Evolutionary conservation across 2,329 filamentous ascomycete species (phyloP).

Genomic region (Aspergillus sp.): DNA sequence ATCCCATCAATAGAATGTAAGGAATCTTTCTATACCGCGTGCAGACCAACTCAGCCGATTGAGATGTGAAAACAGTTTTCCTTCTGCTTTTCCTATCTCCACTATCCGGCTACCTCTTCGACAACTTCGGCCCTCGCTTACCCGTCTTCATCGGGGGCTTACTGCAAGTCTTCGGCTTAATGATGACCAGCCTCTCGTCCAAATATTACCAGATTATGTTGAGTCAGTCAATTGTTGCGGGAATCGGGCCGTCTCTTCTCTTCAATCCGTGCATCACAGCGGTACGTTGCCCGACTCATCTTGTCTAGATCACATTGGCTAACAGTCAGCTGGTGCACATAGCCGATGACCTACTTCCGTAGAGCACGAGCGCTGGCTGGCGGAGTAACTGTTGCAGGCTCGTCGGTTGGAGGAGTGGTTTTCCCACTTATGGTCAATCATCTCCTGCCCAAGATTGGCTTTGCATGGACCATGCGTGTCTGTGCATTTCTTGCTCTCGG

Average conservation of each 20-base stretch:
- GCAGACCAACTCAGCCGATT: neutral
- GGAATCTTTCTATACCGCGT: neutral
- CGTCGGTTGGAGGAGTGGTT: slow-evolving; percentile 54
- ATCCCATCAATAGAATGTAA: slow-evolving; percentile 52
- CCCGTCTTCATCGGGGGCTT: neutral
- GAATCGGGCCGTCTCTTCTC: neutral
- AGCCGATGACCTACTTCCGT: slow-evolving; percentile 45
- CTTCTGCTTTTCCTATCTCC: neutral
- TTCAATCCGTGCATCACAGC: neutral
- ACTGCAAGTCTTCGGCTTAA: neutral
- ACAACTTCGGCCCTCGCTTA: neutral
- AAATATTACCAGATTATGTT: slow-evolving; percentile 4
- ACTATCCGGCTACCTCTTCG: neutral
- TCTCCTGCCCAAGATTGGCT: slow-evolving; percentile 49
- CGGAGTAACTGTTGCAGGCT: slow-evolving; percentile 49
- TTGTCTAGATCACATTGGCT: too few relatives aligned
- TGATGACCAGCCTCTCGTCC: neutral
- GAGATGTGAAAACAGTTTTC: neutral
- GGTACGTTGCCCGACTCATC: neutral
- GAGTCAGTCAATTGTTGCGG: neutral
- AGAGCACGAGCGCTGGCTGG: slow-evolving; percentile 48
- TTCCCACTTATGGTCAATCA: slow-evolving; percentile 57
- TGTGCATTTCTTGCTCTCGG: slow-evolving; percentile 57
- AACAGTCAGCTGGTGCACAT: neutral
- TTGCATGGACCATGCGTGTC: slow-evolving; percentile 53